Evolutionary conservation across 176 grass and related monocot genomes (phyloP), one percentile per base, ranked within the genome.

Genomic region (Metroxylon sagu): DNA sequence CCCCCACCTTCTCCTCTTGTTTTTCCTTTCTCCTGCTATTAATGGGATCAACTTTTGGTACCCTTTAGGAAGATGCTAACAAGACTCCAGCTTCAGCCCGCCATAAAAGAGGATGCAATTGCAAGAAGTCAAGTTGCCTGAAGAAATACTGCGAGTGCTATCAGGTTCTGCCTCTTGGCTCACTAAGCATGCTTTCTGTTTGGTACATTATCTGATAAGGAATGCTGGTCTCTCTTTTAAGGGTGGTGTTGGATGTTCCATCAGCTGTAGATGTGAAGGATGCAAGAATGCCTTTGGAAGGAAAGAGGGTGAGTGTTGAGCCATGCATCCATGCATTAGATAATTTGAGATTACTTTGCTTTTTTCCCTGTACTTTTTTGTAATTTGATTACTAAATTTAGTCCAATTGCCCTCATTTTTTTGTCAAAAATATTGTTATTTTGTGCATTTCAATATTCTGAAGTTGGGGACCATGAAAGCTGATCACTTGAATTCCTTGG

Each of bases 91-190:
- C 83, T 54, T 86, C 78, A 30, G 77, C 78, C 66, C 83, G 74
- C 0, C 83, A 71, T 58, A 86, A 49, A 63, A 61, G 66, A 67
- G 74, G 83, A 58, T 86, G 83, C 66, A 86, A 74, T 53, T 86
- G 83, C 83, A 86, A 86, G 78, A 86, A 86, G 67, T 86, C 83
- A 62, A 86, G 74, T 74, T 86, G 83, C 70, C 70, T 82, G 50
- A 86, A 86, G 74, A 86, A 86, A 78, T 86, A 86, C 26, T 86
- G 83, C 50, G 83, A 86, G 57, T 86, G 83, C 56, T 86, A 86
- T 58, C 83, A 86, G 83, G 83, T 86, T 67, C 57, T 43, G 8
- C n/a, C 59, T 81, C 68, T 61, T 73, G 39, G 25, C 6, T 72
- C 26, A 51, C 63, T 15, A 18, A 14, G 27, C 60, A 68, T 56